Conservation (phyloP, 2,329 filamentous ascomycete genomes). For the Microcyclospora pomicola region DNA sequence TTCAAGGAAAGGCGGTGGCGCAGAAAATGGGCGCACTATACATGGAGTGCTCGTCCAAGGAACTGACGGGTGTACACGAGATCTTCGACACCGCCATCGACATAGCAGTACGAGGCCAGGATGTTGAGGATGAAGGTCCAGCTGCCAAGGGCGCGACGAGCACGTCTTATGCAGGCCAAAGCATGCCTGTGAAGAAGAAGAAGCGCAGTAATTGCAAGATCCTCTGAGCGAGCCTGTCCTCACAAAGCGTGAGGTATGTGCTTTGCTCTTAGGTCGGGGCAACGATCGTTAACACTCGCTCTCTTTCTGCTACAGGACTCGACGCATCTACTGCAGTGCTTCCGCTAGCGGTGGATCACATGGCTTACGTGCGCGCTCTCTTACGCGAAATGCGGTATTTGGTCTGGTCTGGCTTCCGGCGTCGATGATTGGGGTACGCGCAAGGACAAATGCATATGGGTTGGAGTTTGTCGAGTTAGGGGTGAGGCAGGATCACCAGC, state of each 20-base stretch:
- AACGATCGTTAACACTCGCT: neutral
- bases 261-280: neutral
- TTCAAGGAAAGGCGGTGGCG: slow-evolving; percentile 78
- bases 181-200: slow-evolving; percentile 44
- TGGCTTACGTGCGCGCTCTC: slow-evolving; percentile 5
- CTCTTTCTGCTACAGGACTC: no score
- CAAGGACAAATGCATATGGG: slow-evolving; percentile 2
- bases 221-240: slow-evolving; percentile 38
- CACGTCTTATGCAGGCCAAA: slow-evolving; percentile 24
- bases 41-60: slow-evolving; percentile 97
- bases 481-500: neutral
- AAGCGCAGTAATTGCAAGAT: slow-evolving; percentile 77
- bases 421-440: slow-evolving; percentile 1
- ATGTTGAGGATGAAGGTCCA: slow-evolving; percentile 27
- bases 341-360: neutral
- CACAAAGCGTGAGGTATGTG: neutral
- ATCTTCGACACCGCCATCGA: slow-evolving; percentile 89
- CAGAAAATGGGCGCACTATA: slow-evolving; percentile 90
- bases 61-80: slow-evolving; percentile 90
- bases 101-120: slow-evolving; percentile 67
- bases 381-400: slow-evolving; percentile 4
- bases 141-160: slow-evolving; percentile 15
- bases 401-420: slow-evolving; percentile 3
- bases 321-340: no score
- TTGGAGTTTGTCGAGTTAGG: slow-evolving; percentile 1